These are phyloP conservation scores for Aureobasidium sp. DNA, from an alignment of 2,329 filamentous ascomycete genomes.

Conservation along the genomic window DNA sequence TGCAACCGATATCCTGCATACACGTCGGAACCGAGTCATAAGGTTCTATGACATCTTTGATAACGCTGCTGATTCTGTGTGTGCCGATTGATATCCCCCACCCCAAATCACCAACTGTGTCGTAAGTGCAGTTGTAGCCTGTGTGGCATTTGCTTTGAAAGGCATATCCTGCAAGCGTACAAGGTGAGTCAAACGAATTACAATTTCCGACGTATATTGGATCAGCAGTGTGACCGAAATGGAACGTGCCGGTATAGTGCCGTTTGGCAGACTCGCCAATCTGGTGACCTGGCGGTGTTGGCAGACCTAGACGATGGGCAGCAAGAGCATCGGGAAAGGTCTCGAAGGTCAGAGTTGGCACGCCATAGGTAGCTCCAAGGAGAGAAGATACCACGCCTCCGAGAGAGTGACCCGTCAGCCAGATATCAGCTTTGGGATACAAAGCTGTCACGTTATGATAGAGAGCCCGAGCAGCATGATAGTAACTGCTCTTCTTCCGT, in stretches of 20 bases:
- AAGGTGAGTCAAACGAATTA: conserved; percentile 77
- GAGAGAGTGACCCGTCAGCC: conserved; percentile 82
- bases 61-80: conserved; percentile 78
- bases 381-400: conserved; percentile 78
- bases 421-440: conserved; percentile 72
- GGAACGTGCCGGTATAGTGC: conserved; percentile 65
- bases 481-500: conserved; percentile 75
- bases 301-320: conserved; percentile 70
- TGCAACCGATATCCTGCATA: conserved; percentile 61
- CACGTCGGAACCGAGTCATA: conserved; percentile 74
- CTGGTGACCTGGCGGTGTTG: conserved; percentile 66
- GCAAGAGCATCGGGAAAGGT: conserved; percentile 82
- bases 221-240: conserved; percentile 89
- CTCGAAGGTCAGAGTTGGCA: conserved; percentile 80
- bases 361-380: conserved; percentile 75
- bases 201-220: conserved; percentile 86
- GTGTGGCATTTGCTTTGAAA: conserved; percentile 83
- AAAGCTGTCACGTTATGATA: conserved; percentile 82
- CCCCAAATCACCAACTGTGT: conserved; percentile 78
- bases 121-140: conserved; percentile 76
- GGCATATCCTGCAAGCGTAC: conserved; percentile 82
- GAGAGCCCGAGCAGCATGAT: conserved; percentile 75
- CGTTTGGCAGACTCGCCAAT: conserved; percentile 56
- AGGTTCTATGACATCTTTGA: conserved; percentile 70
- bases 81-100: conserved; percentile 84